Evolutionary conservation across 1,139 yeast species (phyloP).

Genomic region (Ashbya aceris): DNA sequence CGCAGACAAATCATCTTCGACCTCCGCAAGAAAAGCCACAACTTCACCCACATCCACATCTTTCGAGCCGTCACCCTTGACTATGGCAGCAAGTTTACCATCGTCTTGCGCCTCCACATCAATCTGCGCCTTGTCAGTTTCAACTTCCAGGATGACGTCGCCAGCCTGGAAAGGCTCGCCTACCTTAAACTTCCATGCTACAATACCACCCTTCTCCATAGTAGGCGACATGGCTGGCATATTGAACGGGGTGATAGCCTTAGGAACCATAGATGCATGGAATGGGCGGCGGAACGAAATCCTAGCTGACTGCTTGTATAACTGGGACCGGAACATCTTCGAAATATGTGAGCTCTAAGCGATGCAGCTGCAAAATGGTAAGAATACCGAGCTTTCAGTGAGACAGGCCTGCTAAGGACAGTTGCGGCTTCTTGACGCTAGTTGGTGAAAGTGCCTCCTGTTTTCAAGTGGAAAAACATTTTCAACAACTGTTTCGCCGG

Average conservation of each 20-base stretch:
- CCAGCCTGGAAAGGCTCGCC: conserved; percentile 78
- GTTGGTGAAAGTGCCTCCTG: too few species aligned
- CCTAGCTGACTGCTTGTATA: not conserved
- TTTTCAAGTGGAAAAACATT: too few species aligned
- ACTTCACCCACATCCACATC: conserved; percentile 82
- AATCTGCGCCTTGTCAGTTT: conserved; percentile 88
- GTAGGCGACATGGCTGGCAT: conserved; percentile 99
- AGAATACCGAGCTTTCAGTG: too few species aligned
- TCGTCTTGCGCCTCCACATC: conserved; percentile 93
- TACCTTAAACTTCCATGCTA: conserved; percentile 81
- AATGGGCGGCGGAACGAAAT: conserved; percentile 7
- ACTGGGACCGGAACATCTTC: not conserved
- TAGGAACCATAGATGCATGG: conserved; percentile 18
- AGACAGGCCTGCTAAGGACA: too few species aligned
- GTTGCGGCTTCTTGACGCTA: too few species aligned
- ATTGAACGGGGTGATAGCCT: conserved; percentile 49
- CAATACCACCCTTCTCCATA: conserved; percentile 95
- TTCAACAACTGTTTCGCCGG: not conserved
- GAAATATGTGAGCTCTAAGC: not conserved
- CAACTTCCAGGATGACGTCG: conserved; percentile 79
- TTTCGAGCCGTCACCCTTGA: conserved; percentile 60
- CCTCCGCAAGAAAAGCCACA: conserved; percentile 83
- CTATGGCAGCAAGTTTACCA: conserved; percentile 75
- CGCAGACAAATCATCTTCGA: conserved; percentile 65
- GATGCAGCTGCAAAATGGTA: too few species aligned